Conservation (phyloP, 352 stramenopile species). For the Globisporangium takayamanum region DNA sequence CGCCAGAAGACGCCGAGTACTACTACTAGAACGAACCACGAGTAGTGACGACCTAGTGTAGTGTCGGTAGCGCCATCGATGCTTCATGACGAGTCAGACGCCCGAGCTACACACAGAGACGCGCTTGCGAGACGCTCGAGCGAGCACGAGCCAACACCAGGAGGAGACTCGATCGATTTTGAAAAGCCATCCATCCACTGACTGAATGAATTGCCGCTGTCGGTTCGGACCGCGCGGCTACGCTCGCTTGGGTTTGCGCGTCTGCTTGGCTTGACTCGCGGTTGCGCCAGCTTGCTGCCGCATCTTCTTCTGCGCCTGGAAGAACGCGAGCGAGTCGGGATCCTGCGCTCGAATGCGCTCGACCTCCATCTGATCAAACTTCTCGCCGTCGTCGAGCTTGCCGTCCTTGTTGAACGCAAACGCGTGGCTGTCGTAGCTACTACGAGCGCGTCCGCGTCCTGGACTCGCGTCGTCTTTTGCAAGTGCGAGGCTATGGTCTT, state of each 20-base stretch:
- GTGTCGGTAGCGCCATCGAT: background rate
- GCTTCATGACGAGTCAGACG: too few relatives aligned
- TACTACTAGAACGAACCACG: constrained; percentile 4
- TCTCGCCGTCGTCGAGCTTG: constrained; percentile 87
- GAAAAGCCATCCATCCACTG: background rate
- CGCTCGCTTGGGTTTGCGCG: constrained; percentile 25
- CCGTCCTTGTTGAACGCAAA: constrained; percentile 47
- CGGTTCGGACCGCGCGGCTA: constrained; percentile 5
- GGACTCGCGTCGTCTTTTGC: constrained; percentile 27
- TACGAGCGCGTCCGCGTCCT: constrained; percentile 12
- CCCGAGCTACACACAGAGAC: background rate
- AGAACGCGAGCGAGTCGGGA: constrained; percentile 89
- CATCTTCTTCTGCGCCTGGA: constrained; percentile 88
- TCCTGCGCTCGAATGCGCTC: constrained; percentile 83
- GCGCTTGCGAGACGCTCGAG: background rate
- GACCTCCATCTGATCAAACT: constrained; percentile 90
- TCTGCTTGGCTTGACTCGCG: constrained; percentile 8
- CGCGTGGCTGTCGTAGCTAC: constrained; percentile 7
- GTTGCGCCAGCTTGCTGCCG: constrained; percentile 28
- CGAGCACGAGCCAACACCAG: background rate
- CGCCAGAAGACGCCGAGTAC: constrained; percentile 10
- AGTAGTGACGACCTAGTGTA: background rate
- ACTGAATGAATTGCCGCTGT: too few relatives aligned
- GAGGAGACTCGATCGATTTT: background rate
- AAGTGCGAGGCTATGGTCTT: constrained; percentile 27